Percentiles rank a stretch among this genome's conserved stretches.
Evolutionary conservation across 2,329 filamentous ascomycete species (phyloP).

Genomic region (Cercospora janseana): DNA sequence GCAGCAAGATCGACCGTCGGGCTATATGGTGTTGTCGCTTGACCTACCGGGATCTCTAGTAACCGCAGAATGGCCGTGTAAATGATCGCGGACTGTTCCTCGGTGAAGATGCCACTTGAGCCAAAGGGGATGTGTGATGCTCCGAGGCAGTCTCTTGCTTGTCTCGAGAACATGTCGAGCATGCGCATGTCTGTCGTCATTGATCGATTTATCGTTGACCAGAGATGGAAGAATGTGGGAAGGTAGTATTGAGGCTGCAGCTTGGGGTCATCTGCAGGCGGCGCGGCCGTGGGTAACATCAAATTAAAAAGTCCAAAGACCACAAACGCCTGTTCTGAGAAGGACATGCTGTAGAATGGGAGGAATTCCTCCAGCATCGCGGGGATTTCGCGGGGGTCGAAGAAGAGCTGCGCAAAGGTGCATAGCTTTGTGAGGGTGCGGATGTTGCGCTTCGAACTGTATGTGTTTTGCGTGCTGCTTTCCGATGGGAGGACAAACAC

Average conservation of each 20-base stretch:
- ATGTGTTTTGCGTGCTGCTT: constrained; percentile 61
- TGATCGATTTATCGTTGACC: constrained; percentile 89
- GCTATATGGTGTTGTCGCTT: constrained; percentile 90
- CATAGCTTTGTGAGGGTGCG: constrained; percentile 83
- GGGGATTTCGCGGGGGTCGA: constrained; percentile 82
- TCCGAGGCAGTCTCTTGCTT: constrained; percentile 78
- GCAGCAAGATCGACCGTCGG: constrained; percentile 73
- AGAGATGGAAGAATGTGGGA: constrained; percentile 93
- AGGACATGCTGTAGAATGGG: constrained; percentile 81
- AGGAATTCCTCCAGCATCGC: constrained; percentile 59
- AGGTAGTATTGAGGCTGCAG: constrained; percentile 86
- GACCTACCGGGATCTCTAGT: constrained; percentile 93
- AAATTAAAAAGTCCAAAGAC: constrained; percentile 85
- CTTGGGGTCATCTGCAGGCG: constrained; percentile 67
- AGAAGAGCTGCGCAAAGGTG: constrained; percentile 86
- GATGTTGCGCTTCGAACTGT: constrained; percentile 59
- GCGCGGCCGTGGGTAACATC: constrained; percentile 79
- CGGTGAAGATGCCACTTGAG: constrained; percentile 85
- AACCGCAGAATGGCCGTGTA: constrained; percentile 88
- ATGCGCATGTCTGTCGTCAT: constrained; percentile 83
- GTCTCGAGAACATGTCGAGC: constrained; percentile 82
- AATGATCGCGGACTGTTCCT: constrained; percentile 85
- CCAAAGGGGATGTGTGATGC: constrained; percentile 75
- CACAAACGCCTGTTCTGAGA: constrained; percentile 87
- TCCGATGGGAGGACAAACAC: constrained; percentile 84